A percentile compares a stretch with the other conserved stretches of the same genome.
phyloP scores from a whole-genome alignment of 2,329 filamentous ascomycete genomes.

The Claviceps pazoutovae region DNA sequence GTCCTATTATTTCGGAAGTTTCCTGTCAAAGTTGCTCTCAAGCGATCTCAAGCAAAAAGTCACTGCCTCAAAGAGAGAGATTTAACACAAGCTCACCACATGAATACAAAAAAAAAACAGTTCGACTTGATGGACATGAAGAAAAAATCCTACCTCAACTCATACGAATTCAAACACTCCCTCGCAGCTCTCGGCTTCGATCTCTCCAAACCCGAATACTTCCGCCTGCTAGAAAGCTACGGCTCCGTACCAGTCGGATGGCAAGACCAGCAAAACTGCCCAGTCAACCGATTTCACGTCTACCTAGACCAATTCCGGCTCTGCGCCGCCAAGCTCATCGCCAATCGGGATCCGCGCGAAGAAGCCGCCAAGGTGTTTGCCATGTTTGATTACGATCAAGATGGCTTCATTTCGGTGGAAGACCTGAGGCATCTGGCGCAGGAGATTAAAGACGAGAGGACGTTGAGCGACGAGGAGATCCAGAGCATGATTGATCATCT shows the following conservation, averaged over 20 bases:
- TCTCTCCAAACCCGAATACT: slow-evolving; percentile 72
- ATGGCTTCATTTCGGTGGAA: slow-evolving; percentile 78
- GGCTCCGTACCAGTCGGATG: slow-evolving; percentile 56
- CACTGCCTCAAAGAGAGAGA: too few species aligned
- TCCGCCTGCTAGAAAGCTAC: slow-evolving; percentile 65
- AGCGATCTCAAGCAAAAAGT: not conserved
- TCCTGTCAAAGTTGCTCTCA: slow-evolving; percentile 7
- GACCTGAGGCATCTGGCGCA: slow-evolving; percentile 78
- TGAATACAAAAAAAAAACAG: slow-evolving; percentile 26
- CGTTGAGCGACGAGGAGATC: slow-evolving; percentile 83
- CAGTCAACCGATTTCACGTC: slow-evolving; percentile 31
- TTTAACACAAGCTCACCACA: not conserved
- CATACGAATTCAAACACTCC: slow-evolving; percentile 95
- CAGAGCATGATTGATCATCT: slow-evolving; percentile 97
- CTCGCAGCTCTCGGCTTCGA: slow-evolving; percentile 93
- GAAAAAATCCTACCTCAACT: slow-evolving; percentile 87
- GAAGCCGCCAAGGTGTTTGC: slow-evolving; percentile 86
- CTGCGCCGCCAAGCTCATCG: slow-evolving; percentile 69
- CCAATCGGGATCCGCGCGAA: slow-evolving; percentile 71
- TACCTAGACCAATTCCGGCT: slow-evolving; percentile 44
- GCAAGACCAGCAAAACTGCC: slow-evolving; percentile 28
- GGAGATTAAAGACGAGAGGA: slow-evolving; percentile 68
- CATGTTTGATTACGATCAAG: slow-evolving; percentile 84
- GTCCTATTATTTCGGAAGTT: not conserved
- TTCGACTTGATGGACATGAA: slow-evolving; percentile 95